Evolutionary conservation across 805 yeast genomes (phyloP), one percentile per base, ranked within the genome.

Genomic region (Kuraishia molischiana): DNA sequence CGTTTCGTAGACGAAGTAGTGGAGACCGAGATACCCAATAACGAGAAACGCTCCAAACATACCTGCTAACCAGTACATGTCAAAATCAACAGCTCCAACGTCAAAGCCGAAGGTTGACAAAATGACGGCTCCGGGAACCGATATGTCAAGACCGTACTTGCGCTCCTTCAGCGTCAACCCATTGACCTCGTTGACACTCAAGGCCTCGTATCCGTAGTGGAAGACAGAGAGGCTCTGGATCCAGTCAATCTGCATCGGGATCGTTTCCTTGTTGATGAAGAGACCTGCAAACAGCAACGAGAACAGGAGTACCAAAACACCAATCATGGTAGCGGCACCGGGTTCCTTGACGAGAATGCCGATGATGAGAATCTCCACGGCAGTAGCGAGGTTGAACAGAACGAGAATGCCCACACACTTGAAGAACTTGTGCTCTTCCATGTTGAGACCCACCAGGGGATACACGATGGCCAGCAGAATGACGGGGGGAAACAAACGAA

Each of bases 101-200:
- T 85, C 74, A 57, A 92, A 92, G 0, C 98, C 98, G 64, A 92
- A 92, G 0, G 97, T 86, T 47, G 95, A 84, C 48, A 92, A 68
- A 39, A 92, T 92, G 2, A 95, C 94, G 2, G 98, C 97, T 9
- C 98, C 98, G 0, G 98, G 98, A 13, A 92, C 94, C 58, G 87
- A 95, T 49, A 92, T 90, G 33, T 89, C 83, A 32, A 92, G 69
- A 0, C 98, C 98, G 52, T 81, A 90, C 59, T 92, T 92, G 54
- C 77, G 79, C 54, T 92, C 98, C 44, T 75, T 77, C 49, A 92
- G 67, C 11, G 85, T 78, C 53, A 92, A 68, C 26, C 85, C 84
- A 51, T 80, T 83, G 8, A 90, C 97, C 54, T 92, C 98, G 57
- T 92, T 92, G 39, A 92, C 89, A 3, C 87, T 70, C 45, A 92